Evolutionary conservation across 768 basidiomycete species (phyloP).

Genomic region (Phlegmacium glaucopus): DNA sequence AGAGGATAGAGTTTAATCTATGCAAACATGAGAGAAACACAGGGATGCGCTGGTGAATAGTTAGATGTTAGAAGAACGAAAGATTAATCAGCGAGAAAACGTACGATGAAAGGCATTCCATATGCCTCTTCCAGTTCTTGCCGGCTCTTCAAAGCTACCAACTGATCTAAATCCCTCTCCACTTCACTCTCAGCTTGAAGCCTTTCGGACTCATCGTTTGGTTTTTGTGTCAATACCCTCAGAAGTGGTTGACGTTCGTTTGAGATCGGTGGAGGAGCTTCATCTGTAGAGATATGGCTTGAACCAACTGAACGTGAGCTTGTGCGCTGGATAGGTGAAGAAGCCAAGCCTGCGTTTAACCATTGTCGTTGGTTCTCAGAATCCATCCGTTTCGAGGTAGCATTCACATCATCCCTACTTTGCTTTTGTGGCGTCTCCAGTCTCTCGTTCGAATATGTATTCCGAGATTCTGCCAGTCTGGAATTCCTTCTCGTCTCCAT

Average conservation of each 20-base stretch:
- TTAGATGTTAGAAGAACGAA: conserved; percentile 5
- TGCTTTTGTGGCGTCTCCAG: too few relatives aligned
- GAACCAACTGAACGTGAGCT: too few relatives aligned
- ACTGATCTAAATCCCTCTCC: conserved; percentile 63
- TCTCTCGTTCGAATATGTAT: too few relatives aligned
- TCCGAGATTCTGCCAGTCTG: too few relatives aligned
- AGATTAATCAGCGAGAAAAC: conserved; percentile 28
- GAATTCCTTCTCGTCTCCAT: background rate
- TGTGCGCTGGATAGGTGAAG: too few relatives aligned
- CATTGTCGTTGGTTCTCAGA: too few relatives aligned
- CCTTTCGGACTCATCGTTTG: conserved; percentile 16
- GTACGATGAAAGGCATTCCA: conserved; percentile 74
- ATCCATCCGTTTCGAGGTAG: too few relatives aligned
- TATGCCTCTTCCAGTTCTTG: conserved; percentile 80
- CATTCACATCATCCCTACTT: too few relatives aligned
- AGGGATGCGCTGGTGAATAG: conserved; percentile 56
- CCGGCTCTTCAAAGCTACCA: conserved; percentile 59
- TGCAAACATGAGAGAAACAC: conserved; percentile 77
- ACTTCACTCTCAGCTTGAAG: conserved; percentile 35
- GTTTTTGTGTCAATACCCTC: conserved; percentile 5
- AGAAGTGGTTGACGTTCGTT: conserved; percentile 35
- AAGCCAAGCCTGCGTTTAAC: too few relatives aligned
- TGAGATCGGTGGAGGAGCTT: conserved; percentile 8
- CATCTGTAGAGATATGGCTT: conserved; percentile 4
- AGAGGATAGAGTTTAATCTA: conserved; percentile 68